Percentiles rank a stretch among this genome's conserved stretches.
Evolutionary conservation across 495 filamentous ascomycete genomes (phyloP).

Genomic region (Neurospora terricola): DNA sequence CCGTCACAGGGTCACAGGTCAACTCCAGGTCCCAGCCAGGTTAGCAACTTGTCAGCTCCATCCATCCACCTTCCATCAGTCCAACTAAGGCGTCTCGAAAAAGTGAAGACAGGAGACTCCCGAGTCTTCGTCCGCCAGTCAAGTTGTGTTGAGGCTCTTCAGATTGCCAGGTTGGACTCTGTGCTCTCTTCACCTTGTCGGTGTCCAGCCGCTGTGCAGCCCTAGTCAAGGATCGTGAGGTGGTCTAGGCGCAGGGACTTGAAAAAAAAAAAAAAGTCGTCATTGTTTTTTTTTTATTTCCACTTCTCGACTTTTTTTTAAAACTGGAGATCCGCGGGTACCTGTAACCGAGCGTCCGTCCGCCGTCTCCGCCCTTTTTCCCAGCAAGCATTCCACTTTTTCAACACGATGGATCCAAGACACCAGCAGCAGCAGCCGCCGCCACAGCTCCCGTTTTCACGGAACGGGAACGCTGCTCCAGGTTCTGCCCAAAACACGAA

Average conservation of each 20-base stretch:
- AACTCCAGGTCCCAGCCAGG: background rate
- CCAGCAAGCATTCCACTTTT: background rate
- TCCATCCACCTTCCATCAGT: background rate
- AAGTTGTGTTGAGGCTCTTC: background rate
- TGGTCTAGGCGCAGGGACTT: background rate
- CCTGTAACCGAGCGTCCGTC: background rate
- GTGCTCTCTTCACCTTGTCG: background rate
- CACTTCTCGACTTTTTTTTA: conserved; percentile 1
- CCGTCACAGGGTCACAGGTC: background rate
- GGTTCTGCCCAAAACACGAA: background rate
- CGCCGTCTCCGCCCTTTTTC: background rate
- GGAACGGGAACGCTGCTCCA: conserved; percentile 25
- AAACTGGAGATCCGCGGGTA: background rate
- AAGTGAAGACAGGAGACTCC: background rate
- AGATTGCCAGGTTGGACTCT: background rate
- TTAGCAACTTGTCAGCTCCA: background rate
- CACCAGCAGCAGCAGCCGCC: conserved; percentile 20
- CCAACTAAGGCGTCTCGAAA: background rate
- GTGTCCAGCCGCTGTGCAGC: background rate
- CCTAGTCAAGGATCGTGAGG: background rate
- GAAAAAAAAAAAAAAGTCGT: conserved; percentile 14
- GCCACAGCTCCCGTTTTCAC: conserved; percentile 29
- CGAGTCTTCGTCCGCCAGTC: background rate
- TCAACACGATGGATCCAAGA: conserved; percentile 30
- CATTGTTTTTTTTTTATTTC: conserved; percentile 5